Conservation (phyloP, 1,284 basidiomycete species). For the Ceratobasidium papillatum region DNA sequence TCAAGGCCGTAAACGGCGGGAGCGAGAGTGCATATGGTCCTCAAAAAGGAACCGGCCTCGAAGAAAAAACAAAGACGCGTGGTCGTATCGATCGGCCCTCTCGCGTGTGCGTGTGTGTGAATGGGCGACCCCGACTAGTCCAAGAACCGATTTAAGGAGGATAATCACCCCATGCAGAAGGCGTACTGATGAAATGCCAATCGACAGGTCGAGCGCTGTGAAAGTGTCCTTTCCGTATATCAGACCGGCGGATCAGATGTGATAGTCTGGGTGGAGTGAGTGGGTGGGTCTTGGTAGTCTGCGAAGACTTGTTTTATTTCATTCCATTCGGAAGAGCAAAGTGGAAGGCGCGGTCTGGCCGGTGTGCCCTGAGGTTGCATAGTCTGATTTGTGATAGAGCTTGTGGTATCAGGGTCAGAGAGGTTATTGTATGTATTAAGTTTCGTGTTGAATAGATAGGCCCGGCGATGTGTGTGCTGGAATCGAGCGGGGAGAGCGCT, state of each 20-base stretch:
- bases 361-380: neutral
- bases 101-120: constrained; percentile 61
- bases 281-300: neutral
- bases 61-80: constrained; percentile 5
- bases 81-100: constrained; percentile 21
- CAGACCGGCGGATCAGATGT: constrained; percentile 17
- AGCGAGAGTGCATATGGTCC: neutral
- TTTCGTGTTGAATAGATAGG: constrained; percentile 1
- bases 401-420: neutral
- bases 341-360: neutral
- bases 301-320: constrained; percentile 16
- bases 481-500: neutral
- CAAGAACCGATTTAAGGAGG: constrained; percentile 33
- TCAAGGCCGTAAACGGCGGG: neutral
- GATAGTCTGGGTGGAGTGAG: neutral
- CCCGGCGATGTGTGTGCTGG: neutral
- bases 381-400: neutral
- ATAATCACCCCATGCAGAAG: constrained; percentile 25
- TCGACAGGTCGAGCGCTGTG: neutral
- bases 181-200: constrained; percentile 34
- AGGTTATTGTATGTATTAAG: neutral
- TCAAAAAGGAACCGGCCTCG: neutral
- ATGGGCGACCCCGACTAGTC: constrained; percentile 51
- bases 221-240: neutral
- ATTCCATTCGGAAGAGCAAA: constrained; percentile 18